Evolutionary conservation across 2,329 filamentous ascomycete genomes (phyloP).

Genomic region (Lachnellula occidentalis): DNA sequence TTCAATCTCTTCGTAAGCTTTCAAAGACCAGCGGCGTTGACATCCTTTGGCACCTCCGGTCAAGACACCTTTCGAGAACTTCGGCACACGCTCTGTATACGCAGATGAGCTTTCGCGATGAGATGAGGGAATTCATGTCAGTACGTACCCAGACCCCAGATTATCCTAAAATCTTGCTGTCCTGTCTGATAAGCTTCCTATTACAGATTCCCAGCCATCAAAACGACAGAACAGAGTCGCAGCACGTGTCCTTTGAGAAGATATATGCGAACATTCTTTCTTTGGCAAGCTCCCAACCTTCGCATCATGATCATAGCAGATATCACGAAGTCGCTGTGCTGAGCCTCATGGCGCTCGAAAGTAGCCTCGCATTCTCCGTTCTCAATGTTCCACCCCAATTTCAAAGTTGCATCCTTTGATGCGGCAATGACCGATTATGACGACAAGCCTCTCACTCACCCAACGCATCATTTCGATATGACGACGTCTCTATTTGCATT

Average conservation of each 20-base stretch:
- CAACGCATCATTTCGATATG: background rate
- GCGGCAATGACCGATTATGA: slow-evolving; percentile 2
- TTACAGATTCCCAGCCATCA: slow-evolving; percentile 85
- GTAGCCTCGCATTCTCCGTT: slow-evolving; percentile 1
- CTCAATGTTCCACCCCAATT: slow-evolving; percentile 7
- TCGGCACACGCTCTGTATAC: background rate
- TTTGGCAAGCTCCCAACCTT: slow-evolving; percentile 63
- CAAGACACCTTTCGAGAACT: slow-evolving; percentile 50
- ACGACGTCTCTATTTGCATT: background rate
- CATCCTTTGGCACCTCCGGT: slow-evolving; percentile 92
- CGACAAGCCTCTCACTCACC: background rate
- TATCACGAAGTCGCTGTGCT: slow-evolving; percentile 66
- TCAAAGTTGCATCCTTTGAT: slow-evolving; percentile 5
- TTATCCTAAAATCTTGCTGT: slow-evolving; percentile 88
- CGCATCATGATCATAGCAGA: slow-evolving; percentile 93
- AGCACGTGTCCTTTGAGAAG: slow-evolving; percentile 87
- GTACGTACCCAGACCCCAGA: slow-evolving; percentile 66
- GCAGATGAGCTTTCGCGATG: background rate
- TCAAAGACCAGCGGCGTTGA: slow-evolving; percentile 90
- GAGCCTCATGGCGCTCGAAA: slow-evolving; percentile 1
- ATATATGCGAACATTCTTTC: slow-evolving; percentile 81
- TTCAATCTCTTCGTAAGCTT: slow-evolving; percentile 50
- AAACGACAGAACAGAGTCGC: slow-evolving; percentile 94
- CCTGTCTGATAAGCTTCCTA: slow-evolving; percentile 81
- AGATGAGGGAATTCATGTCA: background rate